Evolutionary conservation across 225 moss, liverwort and hornwort genomes (phyloP), one percentile per base, ranked within the genome.

Genomic region (Rhytidiadelphus loreus): DNA sequence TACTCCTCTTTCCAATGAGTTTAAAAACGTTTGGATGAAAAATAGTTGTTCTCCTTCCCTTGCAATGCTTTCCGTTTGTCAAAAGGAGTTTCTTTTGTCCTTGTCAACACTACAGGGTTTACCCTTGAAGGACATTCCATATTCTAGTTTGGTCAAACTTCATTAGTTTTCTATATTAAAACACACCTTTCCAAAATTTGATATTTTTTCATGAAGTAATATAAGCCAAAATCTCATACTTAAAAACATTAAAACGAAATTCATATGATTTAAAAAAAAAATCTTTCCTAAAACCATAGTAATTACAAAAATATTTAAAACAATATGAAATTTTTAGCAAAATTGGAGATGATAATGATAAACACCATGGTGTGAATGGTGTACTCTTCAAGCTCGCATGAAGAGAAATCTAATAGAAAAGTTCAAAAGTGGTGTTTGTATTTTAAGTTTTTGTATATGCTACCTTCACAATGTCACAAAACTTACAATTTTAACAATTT

Each of bases 101-200:
- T 3, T 26, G 0, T 22, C 0, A 1, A 1, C 1, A 71, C 1
- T 71, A 16, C 4, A 26, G 1, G 6, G 43, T 28, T 9, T 43
- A 41, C 2, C 25, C 1, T 70, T 5, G 0, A 41, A 25, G 0
- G 0, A 25, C 13, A 41, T 41, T 41, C 4, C 1, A 25, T 25
- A 0, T 41, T 70, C 0, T 25, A 0, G 3, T 25, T 41, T 41
- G 25, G 41, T 41, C 13, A 25, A 70, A 70, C 6, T 37, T 19
- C 19, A 11, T 19, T 65, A 65, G 3, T 37, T 65, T 65, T 37
- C 6, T 35, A 11, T 37, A 65, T 65, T 37, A 35, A 65, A 30
- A 20, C 20, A 11, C 1, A 65, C 5, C 10, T 65, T 19, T 35
- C 9, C 6, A 65, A 35, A 35, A 9, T 35, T 64, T 64, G 10